Conservation (phyloP, 2,329 filamentous ascomycete genomes). For the Polychaeton citri region DNA sequence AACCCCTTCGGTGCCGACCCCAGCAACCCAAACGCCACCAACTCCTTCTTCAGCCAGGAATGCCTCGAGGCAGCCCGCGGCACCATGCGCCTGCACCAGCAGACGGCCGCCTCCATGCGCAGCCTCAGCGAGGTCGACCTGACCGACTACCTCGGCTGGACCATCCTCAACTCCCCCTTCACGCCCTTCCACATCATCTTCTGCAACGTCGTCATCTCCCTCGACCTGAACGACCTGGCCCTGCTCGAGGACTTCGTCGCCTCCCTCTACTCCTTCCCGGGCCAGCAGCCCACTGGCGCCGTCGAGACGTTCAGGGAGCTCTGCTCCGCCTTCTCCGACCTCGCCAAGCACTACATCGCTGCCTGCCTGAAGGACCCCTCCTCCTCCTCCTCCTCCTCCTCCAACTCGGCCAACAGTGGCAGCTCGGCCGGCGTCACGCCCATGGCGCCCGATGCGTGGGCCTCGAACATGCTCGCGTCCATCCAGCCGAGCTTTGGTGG, state of each 20-base stretch:
- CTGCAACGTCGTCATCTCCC: slow-evolving; percentile 14
- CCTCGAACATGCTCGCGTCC: neutral
- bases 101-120: slow-evolving; percentile 1
- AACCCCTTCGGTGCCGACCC: slow-evolving; percentile 1
- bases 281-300: slow-evolving; percentile 9
- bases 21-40: slow-evolving; percentile 4
- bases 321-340: slow-evolving; percentile 11
- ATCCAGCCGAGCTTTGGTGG: neutral
- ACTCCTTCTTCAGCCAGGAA: neutral
- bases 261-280: slow-evolving; percentile 4
- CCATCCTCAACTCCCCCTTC: slow-evolving; percentile 42
- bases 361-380: neutral
- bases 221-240: slow-evolving; percentile 8
- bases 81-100: slow-evolving; percentile 3
- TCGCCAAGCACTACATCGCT: slow-evolving; percentile 6
- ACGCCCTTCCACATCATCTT: slow-evolving; percentile 48
- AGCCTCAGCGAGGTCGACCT: slow-evolving; percentile 2
- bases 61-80: slow-evolving; percentile 5
- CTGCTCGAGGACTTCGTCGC: slow-evolving; percentile 12
- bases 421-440: neutral
- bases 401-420: neutral
- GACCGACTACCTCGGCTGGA: slow-evolving; percentile 16
- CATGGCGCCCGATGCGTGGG: neutral
- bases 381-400: neutral
- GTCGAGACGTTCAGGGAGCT: slow-evolving; percentile 8